Base-by-base conservation (phyloP, 1,284 basidiomycete genomes). In the Microbotryum scabiosae region DNA sequence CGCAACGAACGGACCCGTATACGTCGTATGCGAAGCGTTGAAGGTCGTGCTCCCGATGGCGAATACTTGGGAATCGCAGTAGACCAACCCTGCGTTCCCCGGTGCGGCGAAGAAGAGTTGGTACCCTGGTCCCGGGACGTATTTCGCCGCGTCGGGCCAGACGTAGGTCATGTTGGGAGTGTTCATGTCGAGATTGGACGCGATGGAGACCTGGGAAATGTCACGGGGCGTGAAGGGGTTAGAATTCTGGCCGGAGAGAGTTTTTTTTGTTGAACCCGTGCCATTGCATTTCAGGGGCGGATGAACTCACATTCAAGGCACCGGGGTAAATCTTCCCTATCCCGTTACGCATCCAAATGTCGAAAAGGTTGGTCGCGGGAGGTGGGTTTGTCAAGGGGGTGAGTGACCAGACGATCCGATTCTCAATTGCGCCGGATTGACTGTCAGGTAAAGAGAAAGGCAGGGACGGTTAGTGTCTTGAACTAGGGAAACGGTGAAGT, bases 261-360 rank as follows among this genome's bases (percentile, higher is more conserved):
- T 23, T 32, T 14, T 41, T 53, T 9, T 20, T n/a, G n/a, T n/a
- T n/a, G n/a, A 3, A 14, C 6, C 18, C 51, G 8, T 20, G 36
- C 4, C 32, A 3, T 4, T 16, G 36, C 21, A 30, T 30, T 30
- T 7, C 1, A 3, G 30, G 5, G 0, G 26, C 5, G 21, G 16
- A 47, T 8, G 2, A 0, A 36, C 57, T 12, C 5, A 62, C 48
- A 41, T 64, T 64, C 28, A 64, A 48, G n/a, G 51, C 36, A 1
- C 57, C 58, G 9, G 25, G 20, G 43, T 66, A 66, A 51, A 66
- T 57, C n/a, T 87, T 44, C 81, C 86, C 63, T 81, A 75, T 44
- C 30, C 66, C 55, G 30, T 67, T 64, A 2, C 65, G 60, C 16
- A 67, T 45, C 50, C 54, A 67, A 43, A 67, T 52, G 21, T 61